Percentiles rank a stretch among this genome's conserved stretches.
Conservation (phyloP, 805 yeast genomes). For the Cyberlindnera amylophila region DNA sequence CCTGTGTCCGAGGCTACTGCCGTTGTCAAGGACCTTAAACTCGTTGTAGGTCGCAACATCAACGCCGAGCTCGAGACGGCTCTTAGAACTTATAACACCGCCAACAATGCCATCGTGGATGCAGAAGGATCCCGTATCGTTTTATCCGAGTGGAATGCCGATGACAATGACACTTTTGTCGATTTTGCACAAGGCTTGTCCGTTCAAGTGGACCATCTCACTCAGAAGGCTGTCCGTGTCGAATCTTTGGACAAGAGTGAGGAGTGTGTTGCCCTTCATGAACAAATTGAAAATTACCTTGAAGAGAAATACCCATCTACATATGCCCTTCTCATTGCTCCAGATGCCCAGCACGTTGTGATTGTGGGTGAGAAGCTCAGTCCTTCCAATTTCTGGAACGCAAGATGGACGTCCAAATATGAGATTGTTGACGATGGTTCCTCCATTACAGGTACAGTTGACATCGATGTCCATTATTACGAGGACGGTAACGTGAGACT, state of each 20-base stretch:
- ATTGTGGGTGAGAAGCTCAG: conserved; percentile 71
- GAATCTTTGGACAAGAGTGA: conserved; percentile 35
- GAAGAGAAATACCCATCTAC: conserved; percentile 65
- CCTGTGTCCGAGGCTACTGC: conserved; percentile 21
- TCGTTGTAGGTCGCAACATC: conserved; percentile 38
- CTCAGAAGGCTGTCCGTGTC: conserved; percentile 44
- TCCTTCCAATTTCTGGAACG: conserved; percentile 80
- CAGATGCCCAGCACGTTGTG: conserved; percentile 36
- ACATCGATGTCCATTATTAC: conserved; percentile 81
- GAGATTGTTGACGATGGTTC: conserved; percentile 31
- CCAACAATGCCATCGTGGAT: conserved; percentile 37
- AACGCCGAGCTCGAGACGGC: conserved; percentile 33
- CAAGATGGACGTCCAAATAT: conserved; percentile 79
- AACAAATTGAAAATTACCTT: conserved; percentile 43
- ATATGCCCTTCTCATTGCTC: conserved; percentile 32
- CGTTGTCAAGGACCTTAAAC: conserved; percentile 40
- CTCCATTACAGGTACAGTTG: conserved; percentile 50
- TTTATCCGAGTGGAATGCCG: conserved; percentile 46
- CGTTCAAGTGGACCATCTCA: conserved; percentile 58
- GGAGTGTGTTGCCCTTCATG: conserved; percentile 16
- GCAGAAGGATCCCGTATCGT: conserved; percentile 3
- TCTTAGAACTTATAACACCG: conserved; percentile 38
- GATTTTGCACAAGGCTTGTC: conserved; percentile 47
- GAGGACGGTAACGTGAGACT: conserved; percentile 95
- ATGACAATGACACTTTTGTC: conserved; percentile 44